phyloP scores from a whole-genome alignment of 306 rosid species.

The Sophora flavescens region DNA sequence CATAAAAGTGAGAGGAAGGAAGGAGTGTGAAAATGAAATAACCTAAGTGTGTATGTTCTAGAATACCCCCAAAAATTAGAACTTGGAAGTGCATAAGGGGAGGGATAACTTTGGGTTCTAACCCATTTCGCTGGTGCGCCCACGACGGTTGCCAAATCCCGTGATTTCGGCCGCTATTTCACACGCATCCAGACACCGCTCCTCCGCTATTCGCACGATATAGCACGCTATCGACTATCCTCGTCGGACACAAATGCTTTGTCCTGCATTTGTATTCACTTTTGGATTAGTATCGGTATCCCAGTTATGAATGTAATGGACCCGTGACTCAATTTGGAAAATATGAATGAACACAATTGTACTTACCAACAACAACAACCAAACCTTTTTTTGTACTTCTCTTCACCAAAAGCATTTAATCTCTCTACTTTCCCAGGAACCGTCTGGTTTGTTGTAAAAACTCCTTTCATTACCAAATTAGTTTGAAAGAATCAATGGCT shows the following conservation, averaged over 20 bases:
- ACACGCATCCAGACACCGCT: too few species aligned
- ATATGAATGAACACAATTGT: not conserved
- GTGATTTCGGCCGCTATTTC: too few species aligned
- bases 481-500: not conserved
- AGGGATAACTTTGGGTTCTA: too few species aligned
- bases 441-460: constrained; percentile 34
- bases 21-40: too few species aligned
- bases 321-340: constrained; percentile 9
- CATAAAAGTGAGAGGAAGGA: too few species aligned
- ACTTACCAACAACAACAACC: not conserved
- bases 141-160: too few species aligned
- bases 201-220: too few species aligned
- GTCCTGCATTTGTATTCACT: not conserved
- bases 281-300: constrained; percentile 22
- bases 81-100: too few species aligned
- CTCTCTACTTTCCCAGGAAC: constrained; percentile 7
- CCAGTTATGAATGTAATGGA: not conserved
- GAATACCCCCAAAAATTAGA: too few species aligned
- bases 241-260: not conserved
- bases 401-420: constrained; percentile 1
- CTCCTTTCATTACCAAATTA: constrained; percentile 10
- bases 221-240: too few species aligned
- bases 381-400: not conserved
- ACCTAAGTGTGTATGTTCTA: too few species aligned
- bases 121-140: too few species aligned